These are phyloP conservation scores for Colletotrichum sp. DNA, from an alignment of 2,329 filamentous ascomycete species.

Conservation along the genomic window DNA sequence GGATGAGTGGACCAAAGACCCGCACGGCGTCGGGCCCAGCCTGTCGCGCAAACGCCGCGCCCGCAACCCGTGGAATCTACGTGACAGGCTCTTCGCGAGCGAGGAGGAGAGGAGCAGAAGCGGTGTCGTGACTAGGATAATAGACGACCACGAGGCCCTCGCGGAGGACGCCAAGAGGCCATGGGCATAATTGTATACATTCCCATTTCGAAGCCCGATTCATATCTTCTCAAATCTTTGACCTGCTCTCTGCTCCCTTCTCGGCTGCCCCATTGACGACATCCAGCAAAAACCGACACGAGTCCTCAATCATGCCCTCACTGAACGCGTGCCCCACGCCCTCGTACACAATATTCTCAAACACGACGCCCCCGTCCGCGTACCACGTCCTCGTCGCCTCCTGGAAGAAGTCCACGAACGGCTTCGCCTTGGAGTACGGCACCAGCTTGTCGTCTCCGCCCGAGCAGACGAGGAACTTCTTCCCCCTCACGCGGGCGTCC, in stretches of 20 bases:
- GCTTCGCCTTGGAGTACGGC: constrained; percentile 65
- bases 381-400: constrained; percentile 58
- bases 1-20: constrained; percentile 56
- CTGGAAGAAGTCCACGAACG: constrained; percentile 68
- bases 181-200: constrained; percentile 34
- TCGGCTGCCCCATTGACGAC: constrained; percentile 38
- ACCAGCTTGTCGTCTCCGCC: constrained; percentile 75
- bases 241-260: constrained; percentile 22
- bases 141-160: constrained; percentile 44
- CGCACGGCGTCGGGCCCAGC: constrained; percentile 51
- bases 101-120: constrained; percentile 38
- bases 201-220: background rate
- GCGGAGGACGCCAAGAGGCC: constrained; percentile 41
- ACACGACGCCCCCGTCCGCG: constrained; percentile 55
- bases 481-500: constrained; percentile 59
- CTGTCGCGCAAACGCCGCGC: constrained; percentile 52
- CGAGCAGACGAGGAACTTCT: constrained; percentile 68
- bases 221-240: constrained; percentile 30
- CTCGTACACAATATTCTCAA: constrained; percentile 72
- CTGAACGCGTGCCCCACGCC: constrained; percentile 75
- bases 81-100: constrained; percentile 49
- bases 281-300: constrained; percentile 66
- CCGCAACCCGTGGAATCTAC: constrained; percentile 54
- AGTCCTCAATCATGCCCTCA: constrained; percentile 68
- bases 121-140: constrained; percentile 39